phyloP scores from a whole-genome alignment of 768 basidiomycete genomes.

The Mycena venus region DNA sequence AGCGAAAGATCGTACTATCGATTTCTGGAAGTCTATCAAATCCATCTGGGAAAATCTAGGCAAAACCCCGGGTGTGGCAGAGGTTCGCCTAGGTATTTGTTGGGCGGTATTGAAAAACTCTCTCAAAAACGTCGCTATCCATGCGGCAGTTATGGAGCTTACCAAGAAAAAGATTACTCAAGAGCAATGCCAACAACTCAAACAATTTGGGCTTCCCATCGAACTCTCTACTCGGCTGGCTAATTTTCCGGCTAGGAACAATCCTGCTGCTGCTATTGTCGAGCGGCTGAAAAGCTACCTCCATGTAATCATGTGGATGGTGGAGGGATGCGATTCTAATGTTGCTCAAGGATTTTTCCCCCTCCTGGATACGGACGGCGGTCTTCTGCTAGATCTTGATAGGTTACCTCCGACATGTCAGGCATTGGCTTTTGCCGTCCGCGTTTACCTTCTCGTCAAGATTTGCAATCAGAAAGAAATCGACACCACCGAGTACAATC shows the following conservation, averaged over 20 bases:
- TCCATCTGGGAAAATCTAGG: not conserved
- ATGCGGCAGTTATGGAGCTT: not conserved
- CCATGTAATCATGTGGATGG: slow-evolving; percentile 6
- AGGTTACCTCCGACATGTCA: not conserved
- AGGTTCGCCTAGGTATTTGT: slow-evolving; percentile 1
- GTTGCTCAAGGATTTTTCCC: not conserved
- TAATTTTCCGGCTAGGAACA: not conserved
- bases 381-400: not conserved
- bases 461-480: not conserved
- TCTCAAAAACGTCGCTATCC: not conserved
- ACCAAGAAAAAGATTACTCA: not conserved
- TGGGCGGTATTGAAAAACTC: not conserved
- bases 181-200: not conserved
- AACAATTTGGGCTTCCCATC: not conserved
- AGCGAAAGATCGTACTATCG: not conserved
- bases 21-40: not conserved
- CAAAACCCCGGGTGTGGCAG: not conserved
- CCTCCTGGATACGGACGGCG: not conserved
- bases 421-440: slow-evolving; percentile 6
- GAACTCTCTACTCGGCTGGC: not conserved
- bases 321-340: not conserved
- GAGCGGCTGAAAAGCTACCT: slow-evolving; percentile 4
- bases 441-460: not conserved
- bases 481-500: too few species aligned
- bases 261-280: not conserved